Percentiles rank a stretch among this genome's conserved stretches.
Conservation (phyloP, 345 rosid species). For the Bruguiera sexangula region DNA sequence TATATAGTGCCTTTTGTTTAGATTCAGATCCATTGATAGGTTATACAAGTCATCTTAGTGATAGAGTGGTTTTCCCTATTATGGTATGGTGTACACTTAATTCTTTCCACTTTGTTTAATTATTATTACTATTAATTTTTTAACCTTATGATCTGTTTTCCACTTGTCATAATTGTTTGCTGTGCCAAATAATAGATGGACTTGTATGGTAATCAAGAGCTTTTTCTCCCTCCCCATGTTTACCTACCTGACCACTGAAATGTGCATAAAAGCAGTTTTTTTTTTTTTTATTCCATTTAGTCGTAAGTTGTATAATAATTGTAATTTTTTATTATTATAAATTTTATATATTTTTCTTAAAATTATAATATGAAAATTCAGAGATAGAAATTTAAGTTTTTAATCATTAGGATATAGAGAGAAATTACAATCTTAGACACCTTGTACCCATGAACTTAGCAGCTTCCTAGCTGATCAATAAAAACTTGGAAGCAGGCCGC, state of each 20-base stretch:
- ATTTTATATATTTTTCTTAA: background rate
- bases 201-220: background rate
- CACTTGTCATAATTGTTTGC: too few species aligned
- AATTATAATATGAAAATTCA: background rate
- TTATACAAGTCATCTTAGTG: background rate
- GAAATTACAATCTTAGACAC: too few species aligned
- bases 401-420: too few species aligned
- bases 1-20: constrained; percentile 9
- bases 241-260: too few species aligned
- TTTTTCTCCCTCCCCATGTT: background rate
- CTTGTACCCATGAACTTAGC: too few species aligned
- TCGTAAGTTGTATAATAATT: background rate
- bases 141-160: background rate
- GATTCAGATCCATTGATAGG: background rate
- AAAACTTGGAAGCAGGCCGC: background rate
- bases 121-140: background rate
- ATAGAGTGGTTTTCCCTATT: background rate
- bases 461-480: too few species aligned
- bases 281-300: background rate
- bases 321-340: background rate
- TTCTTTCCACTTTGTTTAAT: background rate
- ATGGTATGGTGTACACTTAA: background rate
- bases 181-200: too few species aligned
- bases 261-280: too few species aligned
- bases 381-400: background rate